These are phyloP conservation scores for Marasmius tenuissimus DNA, from an alignment of 1,284 basidiomycete species.

Conservation along the genomic window DNA sequence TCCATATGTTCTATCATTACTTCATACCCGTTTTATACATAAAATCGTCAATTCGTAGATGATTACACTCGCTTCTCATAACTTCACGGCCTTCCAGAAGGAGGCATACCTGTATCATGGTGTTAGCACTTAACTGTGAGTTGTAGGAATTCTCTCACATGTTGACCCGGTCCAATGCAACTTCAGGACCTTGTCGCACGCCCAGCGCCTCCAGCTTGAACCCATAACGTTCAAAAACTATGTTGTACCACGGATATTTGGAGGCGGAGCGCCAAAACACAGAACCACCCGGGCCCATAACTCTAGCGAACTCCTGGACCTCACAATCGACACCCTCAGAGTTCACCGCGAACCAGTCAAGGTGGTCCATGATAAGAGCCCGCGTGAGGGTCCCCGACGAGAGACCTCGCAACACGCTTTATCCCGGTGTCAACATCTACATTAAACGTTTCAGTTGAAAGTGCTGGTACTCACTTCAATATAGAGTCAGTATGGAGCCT, in stretches of 20 bases:
- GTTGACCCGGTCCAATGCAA: constrained; percentile 31
- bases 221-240: constrained; percentile 36
- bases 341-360: constrained; percentile 74
- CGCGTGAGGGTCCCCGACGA: constrained; percentile 55
- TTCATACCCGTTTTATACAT: too few species aligned
- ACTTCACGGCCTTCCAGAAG: constrained; percentile 18
- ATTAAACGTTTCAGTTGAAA: not conserved
- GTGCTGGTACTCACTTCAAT: constrained; percentile 54
- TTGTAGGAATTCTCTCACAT: constrained; percentile 26
- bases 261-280: constrained; percentile 76
- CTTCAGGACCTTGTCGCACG: constrained; percentile 22
- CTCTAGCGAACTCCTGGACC: constrained; percentile 60
- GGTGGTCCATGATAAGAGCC: constrained; percentile 79
- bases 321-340: constrained; percentile 63
- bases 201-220: constrained; percentile 28
- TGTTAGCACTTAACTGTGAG: not conserved
- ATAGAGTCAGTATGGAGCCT: constrained; percentile 81
- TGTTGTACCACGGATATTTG: constrained; percentile 74
- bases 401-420: constrained; percentile 62
- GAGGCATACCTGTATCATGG: constrained; percentile 18
- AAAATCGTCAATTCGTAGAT: not conserved
- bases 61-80: not conserved
- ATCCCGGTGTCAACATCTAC: constrained; percentile 12
- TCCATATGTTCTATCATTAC: too few species aligned
- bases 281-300: constrained; percentile 60